phyloP scores from a whole-genome alignment of 148 eudicot genomes.

The Vaccinium myrtillus region DNA sequence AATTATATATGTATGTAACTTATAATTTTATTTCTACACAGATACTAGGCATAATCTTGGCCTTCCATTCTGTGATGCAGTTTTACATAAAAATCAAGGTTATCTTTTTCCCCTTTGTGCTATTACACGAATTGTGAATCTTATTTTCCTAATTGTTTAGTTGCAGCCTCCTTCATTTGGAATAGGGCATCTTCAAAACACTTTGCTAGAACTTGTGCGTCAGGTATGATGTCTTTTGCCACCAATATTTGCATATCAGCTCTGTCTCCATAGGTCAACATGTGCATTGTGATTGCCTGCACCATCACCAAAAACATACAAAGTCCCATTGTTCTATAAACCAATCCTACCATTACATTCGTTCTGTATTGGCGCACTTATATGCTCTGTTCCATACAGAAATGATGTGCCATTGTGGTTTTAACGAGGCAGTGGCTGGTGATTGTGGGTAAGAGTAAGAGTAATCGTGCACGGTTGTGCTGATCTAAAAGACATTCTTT shows the following conservation, averaged over 20 bases:
- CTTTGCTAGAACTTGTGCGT: conserved; percentile 52
- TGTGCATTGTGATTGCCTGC: conserved; percentile 69
- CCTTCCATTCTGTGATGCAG: no score
- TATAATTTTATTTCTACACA: no score
- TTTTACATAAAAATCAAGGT: no score
- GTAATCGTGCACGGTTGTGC: no score
- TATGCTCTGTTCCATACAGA: background rate
- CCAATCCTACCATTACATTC: background rate
- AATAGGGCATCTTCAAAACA: conserved; percentile 68
- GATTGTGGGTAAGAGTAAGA: no score
- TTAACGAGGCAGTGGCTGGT: no score
- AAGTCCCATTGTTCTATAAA: background rate
- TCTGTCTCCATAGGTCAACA: conserved; percentile 68
- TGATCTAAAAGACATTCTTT: no score
- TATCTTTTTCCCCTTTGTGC: background rate
- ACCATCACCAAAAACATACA: conserved; percentile 3
- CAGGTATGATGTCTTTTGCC: conserved; percentile 67
- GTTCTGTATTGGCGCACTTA: background rate
- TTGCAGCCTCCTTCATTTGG: conserved; percentile 55
- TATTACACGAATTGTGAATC: background rate
- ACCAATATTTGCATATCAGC: conserved; percentile 74
- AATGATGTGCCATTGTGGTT: no score
- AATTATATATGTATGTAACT: no score
- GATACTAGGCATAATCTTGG: no score
- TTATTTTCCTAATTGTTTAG: background rate